Evolutionary conservation across 1,284 basidiomycete species (phyloP), one percentile per base, ranked within the genome.

Genomic region (Erythrobasidium hasegawianum): DNA sequence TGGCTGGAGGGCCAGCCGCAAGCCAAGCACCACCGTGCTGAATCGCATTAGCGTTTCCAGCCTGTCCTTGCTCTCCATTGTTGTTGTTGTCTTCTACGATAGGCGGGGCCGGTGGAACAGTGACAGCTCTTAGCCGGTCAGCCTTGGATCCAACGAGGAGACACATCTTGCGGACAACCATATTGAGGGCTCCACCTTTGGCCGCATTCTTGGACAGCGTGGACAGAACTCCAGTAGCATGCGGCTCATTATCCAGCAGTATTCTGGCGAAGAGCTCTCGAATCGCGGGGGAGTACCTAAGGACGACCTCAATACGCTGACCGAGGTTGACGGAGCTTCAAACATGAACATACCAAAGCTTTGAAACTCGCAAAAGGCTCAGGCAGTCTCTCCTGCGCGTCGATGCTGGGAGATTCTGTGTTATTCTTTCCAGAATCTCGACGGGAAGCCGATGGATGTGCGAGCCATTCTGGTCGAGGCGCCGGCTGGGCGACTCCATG

Each of bases 151-250:
- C 62, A 3, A 65, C 20, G 43, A 65, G 26, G 14, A 65, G 49
- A 39, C 62, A 57, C 11, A 65, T n/a, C 38, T 58, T 65, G 33
- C 62, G 62, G 16, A 65, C 62, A 26, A 55, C 55, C 16, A 53
- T 26, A 20, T 55, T 47, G 13, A 65, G 62, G 13, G 33, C 55
- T 1, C 62, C 62, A n/a, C 47, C 38, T 22, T n/a, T 39, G 14
- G 38, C 27, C 20, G 33, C 45, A 38, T 58, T 49, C 11, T 41
- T 18, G 11, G 27, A 24, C 13, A 65, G 56, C n/a, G 62, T 65
- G 1, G 41, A 22, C 2, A 65, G 56, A 0, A 57, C 62, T 2
- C 62, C 62, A 22, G 57, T 20, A 18, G 62, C 62, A 41, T 65
- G 56, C 14, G 40, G 33, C 55, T 65, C 45, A 20, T 52, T 58